A percentile compares a stretch with the other conserved stretches of the same genome.
Conservation (phyloP, 2,329 filamentous ascomycete genomes). For the Cryoendolithus antarcticus region DNA sequence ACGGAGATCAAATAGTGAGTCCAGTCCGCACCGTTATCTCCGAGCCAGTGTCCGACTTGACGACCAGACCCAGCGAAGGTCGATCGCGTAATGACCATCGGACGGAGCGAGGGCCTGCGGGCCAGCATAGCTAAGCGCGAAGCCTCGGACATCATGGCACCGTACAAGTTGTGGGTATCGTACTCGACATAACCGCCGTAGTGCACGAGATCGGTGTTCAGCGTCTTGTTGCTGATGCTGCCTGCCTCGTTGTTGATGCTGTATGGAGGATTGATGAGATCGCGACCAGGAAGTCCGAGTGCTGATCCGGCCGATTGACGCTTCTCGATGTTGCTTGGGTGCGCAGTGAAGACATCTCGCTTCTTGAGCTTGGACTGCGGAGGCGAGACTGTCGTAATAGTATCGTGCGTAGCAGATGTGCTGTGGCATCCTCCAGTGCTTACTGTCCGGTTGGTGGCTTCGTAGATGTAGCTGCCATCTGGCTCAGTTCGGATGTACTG, state of each 20-base stretch:
- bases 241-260: conserved; percentile 46
- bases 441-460: conserved; percentile 19
- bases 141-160: conserved; percentile 54
- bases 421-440: conserved; percentile 20
- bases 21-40: conserved; percentile 35
- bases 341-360: too few species aligned
- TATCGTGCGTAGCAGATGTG: conserved; percentile 14
- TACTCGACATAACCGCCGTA: conserved; percentile 54
- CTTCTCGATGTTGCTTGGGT: not conserved
- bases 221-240: conserved; percentile 29
- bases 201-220: conserved; percentile 54
- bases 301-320: conserved; percentile 6
- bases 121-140: conserved; percentile 52
- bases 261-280: conserved; percentile 54
- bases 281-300: conserved; percentile 48
- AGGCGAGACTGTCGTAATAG: conserved; percentile 20
- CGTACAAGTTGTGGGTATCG: conserved; percentile 55
- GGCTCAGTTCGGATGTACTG: conserved; percentile 21
- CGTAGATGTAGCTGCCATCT: conserved; percentile 22
- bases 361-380: conserved; percentile 13
- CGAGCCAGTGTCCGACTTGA: conserved; percentile 44
- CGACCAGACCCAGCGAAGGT: conserved; percentile 59
- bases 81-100: conserved; percentile 58
- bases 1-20: conserved; percentile 26
- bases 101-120: conserved; percentile 49